phyloP scores from a whole-genome alignment of 2,329 filamentous ascomycete species.

The Fusarium domesticum region DNA sequence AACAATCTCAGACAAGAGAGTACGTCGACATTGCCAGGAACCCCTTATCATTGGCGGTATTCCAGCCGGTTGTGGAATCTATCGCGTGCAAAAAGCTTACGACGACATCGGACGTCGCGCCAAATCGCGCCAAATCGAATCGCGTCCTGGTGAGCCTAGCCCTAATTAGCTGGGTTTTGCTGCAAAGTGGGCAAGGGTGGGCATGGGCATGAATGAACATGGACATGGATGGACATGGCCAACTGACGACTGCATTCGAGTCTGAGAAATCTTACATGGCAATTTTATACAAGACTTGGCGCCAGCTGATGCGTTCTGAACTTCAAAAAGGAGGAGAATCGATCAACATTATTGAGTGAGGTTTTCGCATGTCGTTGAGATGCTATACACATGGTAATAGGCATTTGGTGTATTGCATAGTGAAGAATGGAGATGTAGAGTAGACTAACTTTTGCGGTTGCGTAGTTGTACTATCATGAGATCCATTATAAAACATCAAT shows the following conservation, averaged over 20 bases:
- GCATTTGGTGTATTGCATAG: no score
- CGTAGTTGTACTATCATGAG: no score
- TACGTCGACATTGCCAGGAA: not conserved
- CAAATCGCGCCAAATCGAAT: slow-evolving; percentile 4
- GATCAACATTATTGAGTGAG: no score
- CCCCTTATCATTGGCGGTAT: not conserved
- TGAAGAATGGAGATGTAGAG: no score
- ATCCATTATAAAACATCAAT: no score
- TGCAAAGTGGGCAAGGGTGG: not conserved
- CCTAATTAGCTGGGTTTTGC: not conserved
- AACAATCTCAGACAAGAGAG: not conserved
- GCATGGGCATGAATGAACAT: not conserved
- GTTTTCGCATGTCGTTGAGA: no score
- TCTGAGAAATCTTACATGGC: no score
- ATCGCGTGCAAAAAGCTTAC: slow-evolving; percentile 10
- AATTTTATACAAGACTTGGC: not conserved
- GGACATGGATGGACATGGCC: not conserved
- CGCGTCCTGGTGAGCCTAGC: slow-evolving; percentile 3
- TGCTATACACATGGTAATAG: no score
- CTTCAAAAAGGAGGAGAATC: no score
- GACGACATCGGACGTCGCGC: slow-evolving; percentile 16
- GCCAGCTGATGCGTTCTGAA: no score
- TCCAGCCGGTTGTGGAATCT: slow-evolving; percentile 7
- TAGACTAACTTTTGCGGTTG: no score
- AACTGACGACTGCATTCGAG: no score